Evolutionary conservation across 139 green algal genomes (phyloP), one percentile per base, ranked within the genome.

Genomic region (Chlamydomonas eustigma): DNA sequence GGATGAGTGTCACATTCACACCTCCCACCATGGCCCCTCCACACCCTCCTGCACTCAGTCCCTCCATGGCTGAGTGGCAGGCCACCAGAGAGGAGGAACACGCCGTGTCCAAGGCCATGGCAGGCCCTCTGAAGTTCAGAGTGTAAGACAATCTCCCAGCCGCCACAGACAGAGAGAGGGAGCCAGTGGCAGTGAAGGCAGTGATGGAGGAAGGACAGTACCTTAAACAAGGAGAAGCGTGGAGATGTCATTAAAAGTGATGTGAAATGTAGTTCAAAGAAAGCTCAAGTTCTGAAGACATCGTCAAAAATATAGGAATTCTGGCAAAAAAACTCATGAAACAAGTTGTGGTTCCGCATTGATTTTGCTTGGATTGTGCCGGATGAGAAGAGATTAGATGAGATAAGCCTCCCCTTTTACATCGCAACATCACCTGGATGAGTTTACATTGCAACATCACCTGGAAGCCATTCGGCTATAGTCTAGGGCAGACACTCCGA

Each of bases 41-140:
- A 50, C 82, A 87, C n/a, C 83, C 39, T 0, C 76, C 82, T 44
- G 80, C 37, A 28, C 37, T n/a, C 78, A 91, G 50, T 2, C 44
- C 76, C 1, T 74, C 4, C 24, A 85, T 44, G 0, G 82, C 85
- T 2, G 79, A 32, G 58, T 92, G 82, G 35, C 64, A n/a, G 6
- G 92, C 91, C 50, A 97, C 88, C 37, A 97, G 80, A 0, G 88
- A 90, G 0, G 89, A 94, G 1, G 87, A 94, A 77, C 92, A 97
- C n/a, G 92, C 92, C 68, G 92, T 97, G 78, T 97, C 92, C 3
- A 96, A 76, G 28, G 86, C 90, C 37, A 97, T 51, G 50, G 86
- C 83, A 33, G 92, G 91, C 0, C 92, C 92, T 6, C 72, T 79
- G 30, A 94, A 75, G 35, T 81, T 83, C 64, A 94, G 93, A 36